Conservation (phyloP, 148 eudicot species). For the Camellia granthamiana region DNA sequence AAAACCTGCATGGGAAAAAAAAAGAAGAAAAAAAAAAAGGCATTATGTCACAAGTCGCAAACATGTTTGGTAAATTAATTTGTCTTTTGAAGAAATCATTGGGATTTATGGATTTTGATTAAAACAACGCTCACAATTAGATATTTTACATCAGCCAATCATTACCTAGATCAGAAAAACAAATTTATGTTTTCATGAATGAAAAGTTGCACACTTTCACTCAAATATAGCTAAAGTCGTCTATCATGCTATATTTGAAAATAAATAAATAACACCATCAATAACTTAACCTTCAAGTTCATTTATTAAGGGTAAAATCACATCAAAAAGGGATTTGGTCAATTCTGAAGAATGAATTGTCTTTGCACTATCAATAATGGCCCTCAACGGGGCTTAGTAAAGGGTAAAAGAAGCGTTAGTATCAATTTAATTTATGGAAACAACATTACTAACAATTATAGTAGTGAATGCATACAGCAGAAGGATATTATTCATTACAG, state of each 20-base stretch:
- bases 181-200: neutral
- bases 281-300: neutral
- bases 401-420: neutral
- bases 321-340: neutral
- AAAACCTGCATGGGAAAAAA: conserved; percentile 44
- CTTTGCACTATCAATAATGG: neutral
- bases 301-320: neutral
- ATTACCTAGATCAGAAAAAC: neutral
- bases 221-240: neutral
- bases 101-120: neutral
- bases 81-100: no score
- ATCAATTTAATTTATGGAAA: neutral
- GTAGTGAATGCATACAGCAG: neutral
- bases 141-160: neutral
- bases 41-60: no score
- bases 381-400: neutral
- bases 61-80: no score
- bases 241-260: neutral
- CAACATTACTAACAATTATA: neutral
- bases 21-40: neutral
- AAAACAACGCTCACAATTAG: neutral
- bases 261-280: neutral
- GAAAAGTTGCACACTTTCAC: neutral
- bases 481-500: neutral
- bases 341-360: neutral